phyloP scores from a whole-genome alignment of 2,329 filamentous ascomycete species.

The Furcasterigmium sp. region DNA sequence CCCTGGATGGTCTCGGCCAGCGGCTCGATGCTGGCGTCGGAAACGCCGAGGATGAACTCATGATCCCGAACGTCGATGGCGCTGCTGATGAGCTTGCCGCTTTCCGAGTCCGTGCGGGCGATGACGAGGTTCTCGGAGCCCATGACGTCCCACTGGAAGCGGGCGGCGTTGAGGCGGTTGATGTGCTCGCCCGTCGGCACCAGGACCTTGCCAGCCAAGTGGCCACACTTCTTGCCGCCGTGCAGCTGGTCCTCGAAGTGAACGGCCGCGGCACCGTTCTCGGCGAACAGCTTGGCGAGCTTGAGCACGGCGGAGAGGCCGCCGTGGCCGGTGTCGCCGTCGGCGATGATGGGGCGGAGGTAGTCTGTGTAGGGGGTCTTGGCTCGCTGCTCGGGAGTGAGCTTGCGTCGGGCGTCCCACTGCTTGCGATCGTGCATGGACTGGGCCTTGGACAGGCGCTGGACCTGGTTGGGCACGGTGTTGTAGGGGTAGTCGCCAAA shows the following conservation, averaged over 20 bases:
- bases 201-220: constrained; percentile 91
- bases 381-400: constrained; percentile 67
- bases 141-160: constrained; percentile 99
- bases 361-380: constrained; percentile 85
- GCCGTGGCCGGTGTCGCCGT: constrained; percentile 94
- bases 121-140: constrained; percentile 92
- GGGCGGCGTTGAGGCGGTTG: constrained; percentile 83
- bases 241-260: constrained; percentile 98
- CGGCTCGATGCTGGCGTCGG: constrained; percentile 67
- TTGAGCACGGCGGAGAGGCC: constrained; percentile 91
- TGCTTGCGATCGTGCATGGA: constrained; percentile 95
- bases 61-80: constrained; percentile 93
- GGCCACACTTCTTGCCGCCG: constrained; percentile 97
- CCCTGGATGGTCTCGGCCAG: constrained; percentile 83
- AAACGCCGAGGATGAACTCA: constrained; percentile 89
- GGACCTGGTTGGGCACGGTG: constrained; percentile 96
- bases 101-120: constrained; percentile 92
- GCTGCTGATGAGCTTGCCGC: constrained; percentile 82
- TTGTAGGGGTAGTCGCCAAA: constrained; percentile 99
- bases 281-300: constrained; percentile 93
- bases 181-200: constrained; percentile 94
- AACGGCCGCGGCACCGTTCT: constrained; percentile 92
- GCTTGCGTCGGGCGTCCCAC: constrained; percentile 77
- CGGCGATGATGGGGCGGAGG: constrained; percentile 88
- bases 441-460: constrained; percentile 93